Evolutionary conservation across 768 basidiomycete species (phyloP), one percentile per base, ranked within the genome.

Genomic region (Auriscalpium vulgare): DNA sequence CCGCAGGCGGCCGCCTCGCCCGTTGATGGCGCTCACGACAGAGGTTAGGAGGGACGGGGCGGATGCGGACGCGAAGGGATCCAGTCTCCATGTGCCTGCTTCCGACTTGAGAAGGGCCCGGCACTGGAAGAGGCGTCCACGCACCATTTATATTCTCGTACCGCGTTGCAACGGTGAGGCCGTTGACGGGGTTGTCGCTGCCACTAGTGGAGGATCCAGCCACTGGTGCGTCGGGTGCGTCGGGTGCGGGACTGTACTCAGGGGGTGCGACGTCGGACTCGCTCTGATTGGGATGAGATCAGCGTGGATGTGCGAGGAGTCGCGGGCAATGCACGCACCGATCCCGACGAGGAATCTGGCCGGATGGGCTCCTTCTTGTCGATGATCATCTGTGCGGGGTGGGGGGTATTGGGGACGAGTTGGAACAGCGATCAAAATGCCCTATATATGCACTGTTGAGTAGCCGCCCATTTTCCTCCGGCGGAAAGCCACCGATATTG

Each of bases 51-150:
- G 54, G 59, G 16, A 46, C 16, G 19, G 49, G 52, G 17, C 23
- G 16, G 4, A 52, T 52, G 17, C 54, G 9, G 52, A 10, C 38
- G 38, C 56, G n/a, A 44, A 37, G 36, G 59, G 59, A 37, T 60
- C 59, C 8, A 60, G 52, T 38, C 47, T 21, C 59, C 59, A 60
- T 47, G 56, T 40, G 17, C 59, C 59, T 60, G 49, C 44, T 14
- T 10, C 17, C 38, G 4, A 23, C 47, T 21, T 54, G 10, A 60
- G 56, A 2, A 19, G 3, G 29, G 5, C 37, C 14, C n/a, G 9
- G 14, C 19, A 13, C 8, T 2, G 6, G 11, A 21, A 5, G 19
- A 36, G 10, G 2, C 21, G 29, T 37, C 16, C 45, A 59, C 59
- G 17, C 37, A 60, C 59, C 59, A 19, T n/a, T 47, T 19, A 60